Evolutionary conservation across 441 rosid genomes (phyloP), one percentile per base, ranked within the genome.

Genomic region (Viola pubescens): DNA sequence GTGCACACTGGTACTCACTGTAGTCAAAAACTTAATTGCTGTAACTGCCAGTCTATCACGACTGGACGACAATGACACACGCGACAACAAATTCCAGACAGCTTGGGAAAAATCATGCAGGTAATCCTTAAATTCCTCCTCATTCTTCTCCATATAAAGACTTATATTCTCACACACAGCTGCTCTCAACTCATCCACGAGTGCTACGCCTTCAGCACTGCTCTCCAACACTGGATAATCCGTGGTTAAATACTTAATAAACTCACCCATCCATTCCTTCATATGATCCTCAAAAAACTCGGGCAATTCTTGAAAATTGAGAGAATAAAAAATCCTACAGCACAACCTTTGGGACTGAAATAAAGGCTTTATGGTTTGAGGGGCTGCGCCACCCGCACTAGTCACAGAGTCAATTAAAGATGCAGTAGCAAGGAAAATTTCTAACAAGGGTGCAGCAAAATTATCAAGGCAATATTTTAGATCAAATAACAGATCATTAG

Each of bases 221-320:
- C 71, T 67, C 70, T 94, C 97, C 7, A 94, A 71, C 0, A 60
- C 61, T 0, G 92, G 87, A 74, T 89, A 88, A 26, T 64, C 73
- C 0, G 79, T 70, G 8, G 83, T 76, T 9, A 94, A 71, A 74
- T 85, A 89, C 74, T 86, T 89, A 62, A 73, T 79, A 66, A 94
- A 94, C 77, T 83, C 96, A 34, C 58, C 56, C 97, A 94, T 89
- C 98, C 98, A 94, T 63, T 84, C 86, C 3, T 68, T 71, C 95
- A 89, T 94, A 63, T 94, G 86, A 73, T 94, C 98, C 82, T 94
- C 98, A 46, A 94, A 94, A 63, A 77, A 94, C 79, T 89, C 98
- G 0, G 98, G 98, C 74, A 94, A 64, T 44, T 94, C 98, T 72
- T 86, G 94, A 70, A 81, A 90, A 70, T 94, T 94, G 75, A 94